Conservation (phyloP, 306 rosid genomes). For the Delonix regia region DNA sequence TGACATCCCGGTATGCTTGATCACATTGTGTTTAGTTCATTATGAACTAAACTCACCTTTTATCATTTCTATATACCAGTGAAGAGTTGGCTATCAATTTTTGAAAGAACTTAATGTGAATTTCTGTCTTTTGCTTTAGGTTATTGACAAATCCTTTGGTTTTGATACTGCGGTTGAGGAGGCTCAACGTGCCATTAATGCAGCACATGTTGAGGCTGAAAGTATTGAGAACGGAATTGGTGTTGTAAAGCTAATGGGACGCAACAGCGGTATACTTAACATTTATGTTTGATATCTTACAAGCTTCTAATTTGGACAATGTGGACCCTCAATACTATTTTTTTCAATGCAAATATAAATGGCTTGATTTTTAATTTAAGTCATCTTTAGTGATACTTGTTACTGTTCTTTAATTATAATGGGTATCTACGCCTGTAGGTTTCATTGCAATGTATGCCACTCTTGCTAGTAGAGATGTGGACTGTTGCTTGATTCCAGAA, state of each 20-base stretch:
- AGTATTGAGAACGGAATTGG: constrained; percentile 90
- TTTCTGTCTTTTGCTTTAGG: constrained; percentile 53
- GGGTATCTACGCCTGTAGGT: constrained; percentile 51
- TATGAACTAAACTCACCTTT: background rate
- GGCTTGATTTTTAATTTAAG: background rate
- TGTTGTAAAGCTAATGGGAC: constrained; percentile 92
- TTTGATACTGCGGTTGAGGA: constrained; percentile 96
- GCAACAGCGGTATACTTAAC: constrained; percentile 64
- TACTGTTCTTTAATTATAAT: background rate
- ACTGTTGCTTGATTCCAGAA: constrained; percentile 94
- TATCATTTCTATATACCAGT: constrained; percentile 42
- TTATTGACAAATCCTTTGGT: constrained; percentile 90
- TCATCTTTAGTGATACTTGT: constrained; percentile 14
- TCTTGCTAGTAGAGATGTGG: constrained; percentile 93
- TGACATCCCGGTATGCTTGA: constrained; percentile 76
- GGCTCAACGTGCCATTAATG: constrained; percentile 97
- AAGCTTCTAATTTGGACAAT: constrained; percentile 18
- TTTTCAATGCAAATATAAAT: constrained; percentile 11
- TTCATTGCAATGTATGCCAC: constrained; percentile 95
- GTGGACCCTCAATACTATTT: constrained; percentile 9
- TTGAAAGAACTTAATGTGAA: constrained; percentile 32
- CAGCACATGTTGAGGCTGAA: constrained; percentile 91
- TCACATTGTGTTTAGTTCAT: constrained; percentile 6
- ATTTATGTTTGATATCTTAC: constrained; percentile 31
- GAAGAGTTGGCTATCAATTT: constrained; percentile 40